Percentiles rank a stretch among this genome's conserved stretches.
These are phyloP conservation scores for Crinitomyces ghanaensis DNA, from an alignment of 805 yeast genomes.

Conservation along the genomic window DNA sequence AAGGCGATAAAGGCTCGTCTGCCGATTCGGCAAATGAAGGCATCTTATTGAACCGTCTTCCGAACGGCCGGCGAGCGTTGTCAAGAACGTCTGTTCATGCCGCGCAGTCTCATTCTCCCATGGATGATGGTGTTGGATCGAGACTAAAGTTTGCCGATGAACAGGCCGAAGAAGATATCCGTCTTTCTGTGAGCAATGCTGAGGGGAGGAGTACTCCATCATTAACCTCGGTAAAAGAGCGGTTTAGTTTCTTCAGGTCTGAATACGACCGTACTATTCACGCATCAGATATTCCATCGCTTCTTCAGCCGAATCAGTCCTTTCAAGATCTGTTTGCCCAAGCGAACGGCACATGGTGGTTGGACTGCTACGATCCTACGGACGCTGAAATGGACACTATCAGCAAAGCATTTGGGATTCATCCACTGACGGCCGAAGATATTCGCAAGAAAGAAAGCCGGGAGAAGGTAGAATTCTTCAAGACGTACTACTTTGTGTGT, in stretches of 20 bases:
- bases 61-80: slow-evolving; percentile 8
- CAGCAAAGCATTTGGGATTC: slow-evolving; percentile 91
- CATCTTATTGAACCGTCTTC: slow-evolving; percentile 13
- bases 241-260: slow-evolving; percentile 75
- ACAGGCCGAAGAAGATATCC: slow-evolving; percentile 85
- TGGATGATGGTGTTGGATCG: slow-evolving; percentile 23
- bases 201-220: slow-evolving; percentile 31
- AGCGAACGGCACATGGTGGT: slow-evolving; percentile 86
- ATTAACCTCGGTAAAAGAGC: slow-evolving; percentile 41
- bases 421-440: slow-evolving; percentile 97
- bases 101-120: slow-evolving; percentile 12
- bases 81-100: slow-evolving; percentile 40
- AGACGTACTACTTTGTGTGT: slow-evolving; percentile 84
- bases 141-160: slow-evolving; percentile 51
- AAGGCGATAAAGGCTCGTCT: slow-evolving; percentile 2
- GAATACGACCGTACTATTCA: slow-evolving; percentile 80
- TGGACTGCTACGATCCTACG: slow-evolving; percentile 88
- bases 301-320: slow-evolving; percentile 47
- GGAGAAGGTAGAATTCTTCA: slow-evolving; percentile 90
- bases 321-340: slow-evolving; percentile 57
- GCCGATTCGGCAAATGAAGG: slow-evolving; percentile 7
- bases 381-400: slow-evolving; percentile 88
- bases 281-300: slow-evolving; percentile 73
- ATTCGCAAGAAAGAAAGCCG: slow-evolving; percentile 93
- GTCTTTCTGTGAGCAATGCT: slow-evolving; percentile 82